Evolutionary conservation across 2,329 filamentous ascomycete genomes (phyloP), one percentile per base, ranked within the genome.

Genomic region (Fusarium odoratissimum): DNA sequence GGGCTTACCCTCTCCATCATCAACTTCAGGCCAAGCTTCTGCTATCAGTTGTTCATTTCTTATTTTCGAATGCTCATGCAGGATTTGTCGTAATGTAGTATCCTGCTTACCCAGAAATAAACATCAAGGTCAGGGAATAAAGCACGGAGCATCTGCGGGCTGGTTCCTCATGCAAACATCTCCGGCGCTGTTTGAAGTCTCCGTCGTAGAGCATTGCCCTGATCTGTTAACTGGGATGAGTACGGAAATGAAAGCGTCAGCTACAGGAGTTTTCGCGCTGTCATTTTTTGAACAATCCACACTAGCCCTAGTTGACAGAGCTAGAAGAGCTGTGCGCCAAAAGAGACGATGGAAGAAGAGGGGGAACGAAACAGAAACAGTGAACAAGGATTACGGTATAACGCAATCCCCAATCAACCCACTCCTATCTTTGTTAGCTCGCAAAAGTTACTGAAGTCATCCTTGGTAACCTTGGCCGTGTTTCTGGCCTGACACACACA

Each of bases 401-500:
- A 37, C 6, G 41, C 38, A 37, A 54, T 21, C 23, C 42, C 25
- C 37, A 33, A 41, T 11, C 12, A 58, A 55, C n/a, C 33, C 28
- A 30, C 42, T 56, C 30, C 23, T 21, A 30, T 35, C 30, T 33
- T 41, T 63, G 37, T 59, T 64, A 55, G 61, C 46, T 44, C 56
- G 30, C 41, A 44, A 44, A 48, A 33, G 10, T 46, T 57, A 54
- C 23, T 40, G n/a, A 42, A 52, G 35, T 51, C 48, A 60, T 62
- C 40, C 56, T 45, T 60, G 57, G 44, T 60, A 51, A 28, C 28
- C 55, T 51, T 44, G 42, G 60, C 48, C 60, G 48, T 48, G 37
- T 46, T 69, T 71, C 68, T 75, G 60, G 58, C 55, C 60, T 51
- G 58, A 71, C 61, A 60, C 49, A 65, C 30, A 66, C 61, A 62